Conservation (phyloP, 495 filamentous ascomycete genomes). For the Aspergillus asperescens region DNA sequence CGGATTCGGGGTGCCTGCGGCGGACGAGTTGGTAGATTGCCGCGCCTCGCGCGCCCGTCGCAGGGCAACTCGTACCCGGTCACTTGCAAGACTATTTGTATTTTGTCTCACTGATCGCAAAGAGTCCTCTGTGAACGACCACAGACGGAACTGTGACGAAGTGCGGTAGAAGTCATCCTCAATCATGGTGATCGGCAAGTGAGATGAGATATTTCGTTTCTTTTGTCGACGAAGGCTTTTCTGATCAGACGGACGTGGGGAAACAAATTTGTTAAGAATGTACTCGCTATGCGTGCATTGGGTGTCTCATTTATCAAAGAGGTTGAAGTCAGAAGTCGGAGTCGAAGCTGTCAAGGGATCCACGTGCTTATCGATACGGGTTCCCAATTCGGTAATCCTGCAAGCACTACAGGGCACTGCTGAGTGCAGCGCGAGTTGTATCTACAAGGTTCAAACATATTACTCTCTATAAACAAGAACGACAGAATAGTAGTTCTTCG, state of each 20-base stretch:
- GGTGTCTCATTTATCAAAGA: slow-evolving; percentile 2
- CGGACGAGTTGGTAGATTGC: slow-evolving; percentile 34
- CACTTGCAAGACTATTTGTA: slow-evolving; percentile 69
- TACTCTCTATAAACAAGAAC: too few species aligned
- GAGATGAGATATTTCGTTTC: background rate
- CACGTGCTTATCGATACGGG: slow-evolving; percentile 29
- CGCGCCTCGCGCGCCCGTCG: slow-evolving; percentile 41
- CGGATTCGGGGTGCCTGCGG: slow-evolving; percentile 34
- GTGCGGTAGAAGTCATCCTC: slow-evolving; percentile 91
- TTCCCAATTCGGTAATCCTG: background rate
- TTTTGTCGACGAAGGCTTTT: background rate
- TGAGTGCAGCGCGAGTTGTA: too few species aligned
- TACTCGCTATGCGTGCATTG: slow-evolving; percentile 2
- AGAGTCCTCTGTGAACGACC: slow-evolving; percentile 80
- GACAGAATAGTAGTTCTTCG: background rate
- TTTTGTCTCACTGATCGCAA: slow-evolving; percentile 63
- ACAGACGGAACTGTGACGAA: slow-evolving; percentile 82
- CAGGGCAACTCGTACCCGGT: slow-evolving; percentile 63
- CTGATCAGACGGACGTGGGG: background rate
- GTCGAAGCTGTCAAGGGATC: slow-evolving; percentile 8
- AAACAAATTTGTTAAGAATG: background rate
- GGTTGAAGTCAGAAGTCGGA: background rate
- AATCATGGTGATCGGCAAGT: slow-evolving; percentile 42
- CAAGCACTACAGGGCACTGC: background rate
- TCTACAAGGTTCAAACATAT: background rate